These are phyloP conservation scores for Rosa hybrid DNA, from an alignment of 331 rosid genomes.

Conservation along the genomic window DNA sequence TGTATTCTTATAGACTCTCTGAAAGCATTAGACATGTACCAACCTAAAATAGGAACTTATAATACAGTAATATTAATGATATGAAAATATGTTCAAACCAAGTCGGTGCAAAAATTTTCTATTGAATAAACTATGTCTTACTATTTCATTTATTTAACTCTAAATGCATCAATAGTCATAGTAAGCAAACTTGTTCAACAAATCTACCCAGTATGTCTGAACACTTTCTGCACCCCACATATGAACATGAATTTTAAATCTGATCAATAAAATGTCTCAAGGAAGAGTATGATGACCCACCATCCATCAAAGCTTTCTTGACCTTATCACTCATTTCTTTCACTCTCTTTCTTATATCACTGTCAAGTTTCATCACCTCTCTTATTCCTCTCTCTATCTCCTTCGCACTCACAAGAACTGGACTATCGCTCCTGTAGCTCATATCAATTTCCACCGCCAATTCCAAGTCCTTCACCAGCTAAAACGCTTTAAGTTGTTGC, in stretches of 20 bases:
- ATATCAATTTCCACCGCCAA: constrained; percentile 44
- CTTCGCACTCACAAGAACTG: constrained; percentile 15
- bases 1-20: too few species aligned
- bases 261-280: constrained; percentile 18
- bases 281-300: constrained; percentile 47
- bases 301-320: constrained; percentile 21
- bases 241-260: not conserved
- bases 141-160: too few species aligned
- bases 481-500: constrained; percentile 52
- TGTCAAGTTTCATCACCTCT: constrained; percentile 32
- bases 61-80: too few species aligned
- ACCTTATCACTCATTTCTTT: constrained; percentile 43
- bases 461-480: constrained; percentile 40
- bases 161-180: too few species aligned
- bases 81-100: too few species aligned
- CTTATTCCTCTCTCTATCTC: constrained; percentile 44
- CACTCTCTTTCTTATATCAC: constrained; percentile 36
- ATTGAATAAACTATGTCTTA: too few species aligned
- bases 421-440: constrained; percentile 20
- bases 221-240: too few species aligned
- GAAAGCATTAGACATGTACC: too few species aligned
- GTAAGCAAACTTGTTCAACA: too few species aligned
- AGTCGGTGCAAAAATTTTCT: too few species aligned
- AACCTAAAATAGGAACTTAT: too few species aligned
- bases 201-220: too few species aligned